These are phyloP conservation scores for Arthrocladium fulminans DNA, from an alignment of 2,329 filamentous ascomycete genomes.

Conservation along the genomic window DNA sequence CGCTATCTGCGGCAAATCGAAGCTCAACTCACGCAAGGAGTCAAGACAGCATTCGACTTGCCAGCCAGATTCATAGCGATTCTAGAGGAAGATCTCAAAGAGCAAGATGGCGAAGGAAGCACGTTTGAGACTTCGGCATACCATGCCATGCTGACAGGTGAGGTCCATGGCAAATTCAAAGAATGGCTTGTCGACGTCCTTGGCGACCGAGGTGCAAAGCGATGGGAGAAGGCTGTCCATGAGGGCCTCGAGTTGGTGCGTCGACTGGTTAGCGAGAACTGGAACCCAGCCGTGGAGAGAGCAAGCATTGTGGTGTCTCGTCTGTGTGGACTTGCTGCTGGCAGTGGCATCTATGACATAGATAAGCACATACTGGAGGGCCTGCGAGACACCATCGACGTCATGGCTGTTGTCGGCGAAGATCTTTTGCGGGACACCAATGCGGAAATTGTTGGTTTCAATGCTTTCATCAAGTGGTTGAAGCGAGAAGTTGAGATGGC, in stretches of 20 bases:
- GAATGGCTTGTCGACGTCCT: constrained; percentile 86
- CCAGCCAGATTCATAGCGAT: constrained; percentile 68
- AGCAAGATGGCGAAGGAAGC: constrained; percentile 37
- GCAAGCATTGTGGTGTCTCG: constrained; percentile 72
- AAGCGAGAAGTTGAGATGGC: constrained; percentile 73
- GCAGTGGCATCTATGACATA: constrained; percentile 55
- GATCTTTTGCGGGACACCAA: constrained; percentile 62
- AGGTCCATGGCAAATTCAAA: constrained; percentile 63
- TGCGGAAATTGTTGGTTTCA: constrained; percentile 69
- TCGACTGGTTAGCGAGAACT: constrained; percentile 72
- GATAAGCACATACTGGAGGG: constrained; percentile 47
- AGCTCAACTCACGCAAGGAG: constrained; percentile 69
- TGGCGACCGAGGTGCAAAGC: constrained; percentile 74
- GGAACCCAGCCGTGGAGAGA: constrained; percentile 79
- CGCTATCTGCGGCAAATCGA: constrained; percentile 77
- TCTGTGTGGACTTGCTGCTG: constrained; percentile 63
- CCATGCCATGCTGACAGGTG: constrained; percentile 74
- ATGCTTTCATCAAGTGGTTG: constrained; percentile 74
- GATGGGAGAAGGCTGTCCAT: constrained; percentile 84
- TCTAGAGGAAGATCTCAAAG: constrained; percentile 64
- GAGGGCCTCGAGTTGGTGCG: constrained; percentile 70
- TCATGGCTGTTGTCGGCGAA: constrained; percentile 65
- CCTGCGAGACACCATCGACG: constrained; percentile 62
- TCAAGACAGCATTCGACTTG: constrained; percentile 71
- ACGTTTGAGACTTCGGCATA: constrained; percentile 68